These are phyloP conservation scores for Fusarium falciforme DNA, from an alignment of 2,329 filamentous ascomycete species.

Conservation along the genomic window DNA sequence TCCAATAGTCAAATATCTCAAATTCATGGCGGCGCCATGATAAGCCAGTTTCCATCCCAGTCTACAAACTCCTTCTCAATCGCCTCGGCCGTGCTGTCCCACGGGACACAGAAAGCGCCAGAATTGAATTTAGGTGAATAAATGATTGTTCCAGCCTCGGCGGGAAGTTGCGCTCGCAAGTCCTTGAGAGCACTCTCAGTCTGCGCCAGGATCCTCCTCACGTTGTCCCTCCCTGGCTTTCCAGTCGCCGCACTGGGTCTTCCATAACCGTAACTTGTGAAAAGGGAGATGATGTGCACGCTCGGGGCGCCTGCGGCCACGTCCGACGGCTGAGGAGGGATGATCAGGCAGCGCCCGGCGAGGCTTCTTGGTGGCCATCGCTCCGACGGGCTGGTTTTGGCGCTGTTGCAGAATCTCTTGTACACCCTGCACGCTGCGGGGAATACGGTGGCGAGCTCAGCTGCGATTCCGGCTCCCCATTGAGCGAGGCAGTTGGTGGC, in stretches of 20 bases:
- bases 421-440: constrained; percentile 42
- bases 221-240: constrained; percentile 29
- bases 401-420: constrained; percentile 38
- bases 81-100: constrained; percentile 17
- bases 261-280: constrained; percentile 37
- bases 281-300: constrained; percentile 30
- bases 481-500: constrained; percentile 47
- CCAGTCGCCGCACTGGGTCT: constrained; percentile 16
- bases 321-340: constrained; percentile 43
- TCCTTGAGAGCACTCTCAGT: constrained; percentile 23
- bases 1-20: background rate
- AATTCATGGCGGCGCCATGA: constrained; percentile 33
- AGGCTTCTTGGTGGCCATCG: constrained; percentile 36
- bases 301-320: constrained; percentile 33
- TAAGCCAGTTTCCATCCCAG: constrained; percentile 27
- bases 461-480: constrained; percentile 47
- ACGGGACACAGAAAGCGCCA: constrained; percentile 29
- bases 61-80: constrained; percentile 28
- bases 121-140: constrained; percentile 41
- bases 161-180: constrained; percentile 10
- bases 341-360: constrained; percentile 43
- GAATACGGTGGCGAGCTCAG: constrained; percentile 42
- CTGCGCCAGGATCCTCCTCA: constrained; percentile 25
- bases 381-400: constrained; percentile 13
- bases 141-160: background rate